phyloP scores from a whole-genome alignment of 2,329 filamentous ascomycete species.

The Fusarium caatingaense region DNA sequence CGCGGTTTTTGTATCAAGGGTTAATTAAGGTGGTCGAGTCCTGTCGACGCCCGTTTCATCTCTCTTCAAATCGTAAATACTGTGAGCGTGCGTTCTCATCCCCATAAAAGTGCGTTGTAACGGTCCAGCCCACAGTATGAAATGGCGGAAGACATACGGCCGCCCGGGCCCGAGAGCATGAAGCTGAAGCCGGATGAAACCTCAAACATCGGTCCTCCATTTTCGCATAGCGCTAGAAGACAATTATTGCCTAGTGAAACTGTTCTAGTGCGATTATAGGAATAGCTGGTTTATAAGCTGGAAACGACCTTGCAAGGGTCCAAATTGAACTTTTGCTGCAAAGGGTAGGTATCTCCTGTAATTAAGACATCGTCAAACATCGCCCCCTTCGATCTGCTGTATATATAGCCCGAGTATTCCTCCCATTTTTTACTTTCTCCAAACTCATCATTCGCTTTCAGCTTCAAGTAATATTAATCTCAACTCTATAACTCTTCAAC shows the following conservation, averaged over 20 bases:
- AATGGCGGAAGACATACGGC: rapidly evolving
- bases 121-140: not conserved
- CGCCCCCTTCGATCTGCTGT: not conserved
- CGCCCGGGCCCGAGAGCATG: not conserved
- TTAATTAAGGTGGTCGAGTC: not conserved
- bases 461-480: not conserved
- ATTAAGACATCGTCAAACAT: not conserved
- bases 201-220: not conserved
- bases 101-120: not conserved
- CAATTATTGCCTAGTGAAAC: not conserved
- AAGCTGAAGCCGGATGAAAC: not conserved
- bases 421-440: not conserved
- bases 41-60: not conserved
- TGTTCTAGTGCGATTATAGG: not conserved
- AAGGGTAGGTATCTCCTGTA: not conserved
- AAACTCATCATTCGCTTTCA: not conserved
- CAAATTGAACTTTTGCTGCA: not conserved
- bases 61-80: not conserved
- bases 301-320: not conserved
- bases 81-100: not conserved
- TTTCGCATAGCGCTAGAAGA: not conserved
- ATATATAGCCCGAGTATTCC: not conserved
- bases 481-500: not conserved
- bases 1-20: not conserved
- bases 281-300: not conserved